phyloP scores from a whole-genome alignment of 2,329 filamentous ascomycete species.

The Parascedosporium putredinis region DNA sequence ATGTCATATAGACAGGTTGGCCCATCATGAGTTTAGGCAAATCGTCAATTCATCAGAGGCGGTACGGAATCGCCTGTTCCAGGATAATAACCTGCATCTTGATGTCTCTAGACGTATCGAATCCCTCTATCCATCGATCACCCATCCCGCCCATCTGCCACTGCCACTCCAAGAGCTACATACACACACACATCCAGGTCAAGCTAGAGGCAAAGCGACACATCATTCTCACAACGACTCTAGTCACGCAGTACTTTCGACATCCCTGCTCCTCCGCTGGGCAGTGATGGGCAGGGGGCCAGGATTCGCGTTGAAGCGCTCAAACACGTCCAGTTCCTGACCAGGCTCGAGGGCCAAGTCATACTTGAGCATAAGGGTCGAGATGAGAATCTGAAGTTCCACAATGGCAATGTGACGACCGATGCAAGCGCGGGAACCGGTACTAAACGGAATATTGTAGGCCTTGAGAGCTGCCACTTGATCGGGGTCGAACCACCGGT shows the following conservation, averaged over 20 bases:
- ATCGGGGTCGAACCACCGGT: constrained; percentile 28
- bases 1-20: too few species aligned
- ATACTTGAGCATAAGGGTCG: constrained; percentile 16
- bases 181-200: too few species aligned
- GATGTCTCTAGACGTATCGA: too few species aligned
- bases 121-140: too few species aligned
- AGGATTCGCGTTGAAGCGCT: not conserved
- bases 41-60: too few species aligned
- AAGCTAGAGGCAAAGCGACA: too few species aligned
- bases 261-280: not conserved
- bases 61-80: too few species aligned
- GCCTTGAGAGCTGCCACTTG: constrained; percentile 22
- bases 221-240: not conserved
- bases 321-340: not conserved
- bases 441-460: constrained; percentile 30
- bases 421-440: constrained; percentile 30
- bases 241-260: not conserved
- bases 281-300: not conserved
- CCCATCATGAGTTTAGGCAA: too few species aligned
- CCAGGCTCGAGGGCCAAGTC: not conserved
- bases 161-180: too few species aligned
- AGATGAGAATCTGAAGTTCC: not conserved
- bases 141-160: too few species aligned
- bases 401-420: constrained; percentile 17
- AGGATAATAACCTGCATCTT: too few species aligned